phyloP scores from a whole-genome alignment of 306 rosid genomes.

The Cyamopsis tetragonoloba region DNA sequence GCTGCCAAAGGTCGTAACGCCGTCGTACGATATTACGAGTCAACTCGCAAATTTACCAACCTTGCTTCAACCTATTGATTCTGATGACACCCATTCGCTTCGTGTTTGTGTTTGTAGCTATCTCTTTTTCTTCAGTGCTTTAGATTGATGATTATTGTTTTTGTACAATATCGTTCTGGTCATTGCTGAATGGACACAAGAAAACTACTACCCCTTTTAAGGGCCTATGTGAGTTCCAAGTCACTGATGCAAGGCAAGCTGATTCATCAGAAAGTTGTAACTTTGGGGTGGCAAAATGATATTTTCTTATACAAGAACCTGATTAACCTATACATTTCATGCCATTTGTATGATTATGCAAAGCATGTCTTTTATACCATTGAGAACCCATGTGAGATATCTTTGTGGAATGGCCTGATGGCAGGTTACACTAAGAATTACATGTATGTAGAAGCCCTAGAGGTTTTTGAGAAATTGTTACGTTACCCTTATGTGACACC shows the following conservation, averaged over 20 bases:
- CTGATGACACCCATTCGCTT: not conserved
- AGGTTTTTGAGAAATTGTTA: conserved; percentile 42
- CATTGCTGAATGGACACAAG: conserved; percentile 44
- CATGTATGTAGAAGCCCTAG: conserved; percentile 60
- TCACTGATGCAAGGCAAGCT: conserved; percentile 52
- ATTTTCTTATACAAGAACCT: conserved; percentile 45
- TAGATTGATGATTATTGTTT: conserved; percentile 1
- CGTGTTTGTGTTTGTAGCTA: not conserved
- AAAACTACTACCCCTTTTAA: conserved; percentile 46
- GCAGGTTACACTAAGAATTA: conserved; percentile 62
- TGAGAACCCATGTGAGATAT: conserved; percentile 43
- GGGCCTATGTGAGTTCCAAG: conserved; percentile 43
- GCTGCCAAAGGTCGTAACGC: too few species aligned
- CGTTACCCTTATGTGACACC: conserved; percentile 39
- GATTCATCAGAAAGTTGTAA: conserved; percentile 59
- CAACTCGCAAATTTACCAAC: too few species aligned
- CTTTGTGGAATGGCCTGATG: conserved; percentile 72
- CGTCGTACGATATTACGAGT: too few species aligned
- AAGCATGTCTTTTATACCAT: conserved; percentile 46
- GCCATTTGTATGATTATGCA: conserved; percentile 41
- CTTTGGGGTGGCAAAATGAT: conserved; percentile 53
- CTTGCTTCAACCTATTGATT: not conserved
- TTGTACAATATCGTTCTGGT: not conserved
- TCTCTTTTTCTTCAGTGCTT: not conserved
- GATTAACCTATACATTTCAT: conserved; percentile 53